Evolutionary conservation across 2,329 filamentous ascomycete species (phyloP).

Genomic region (Aspergillus hortae): DNA sequence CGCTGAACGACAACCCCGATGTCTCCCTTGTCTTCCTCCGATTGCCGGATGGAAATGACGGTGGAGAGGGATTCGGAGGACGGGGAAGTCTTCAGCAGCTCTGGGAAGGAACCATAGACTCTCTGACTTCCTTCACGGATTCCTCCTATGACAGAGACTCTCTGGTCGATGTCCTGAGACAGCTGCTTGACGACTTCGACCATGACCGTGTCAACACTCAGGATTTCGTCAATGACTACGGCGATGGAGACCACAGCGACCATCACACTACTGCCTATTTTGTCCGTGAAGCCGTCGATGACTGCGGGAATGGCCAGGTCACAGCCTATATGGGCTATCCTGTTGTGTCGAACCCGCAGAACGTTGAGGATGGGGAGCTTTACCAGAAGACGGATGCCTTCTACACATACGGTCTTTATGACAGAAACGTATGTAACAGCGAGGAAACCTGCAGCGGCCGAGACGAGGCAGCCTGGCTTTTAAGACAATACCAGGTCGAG

Average conservation of each 20-base stretch:
- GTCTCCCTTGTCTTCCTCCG: conserved; percentile 15
- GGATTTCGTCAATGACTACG: conserved; percentile 10
- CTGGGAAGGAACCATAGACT: conserved; percentile 9
- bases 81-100: conserved; percentile 13
- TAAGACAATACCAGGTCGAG: neutral
- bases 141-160: conserved; percentile 10
- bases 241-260: conserved; percentile 15
- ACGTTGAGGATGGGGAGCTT: conserved; percentile 2
- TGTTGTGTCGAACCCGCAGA: neutral
- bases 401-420: conserved; percentile 7
- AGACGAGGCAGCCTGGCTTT: neutral
- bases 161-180: conserved; percentile 4
- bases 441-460: conserved; percentile 1
- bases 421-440: conserved; percentile 3
- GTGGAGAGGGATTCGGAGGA: conserved; percentile 10
- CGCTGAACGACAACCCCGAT: conserved; percentile 1
- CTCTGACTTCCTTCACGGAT: conserved; percentile 5
- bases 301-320: neutral
- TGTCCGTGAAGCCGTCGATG: neutral
- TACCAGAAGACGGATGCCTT: conserved; percentile 8
- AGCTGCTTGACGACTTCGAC: conserved; percentile 5
- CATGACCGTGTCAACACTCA: conserved; percentile 13
- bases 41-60: conserved; percentile 13
- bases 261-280: conserved; percentile 13
- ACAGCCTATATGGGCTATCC: conserved; percentile 7